Conservation (phyloP, 148 eudicot species). For the Silene uniflora region DNA sequence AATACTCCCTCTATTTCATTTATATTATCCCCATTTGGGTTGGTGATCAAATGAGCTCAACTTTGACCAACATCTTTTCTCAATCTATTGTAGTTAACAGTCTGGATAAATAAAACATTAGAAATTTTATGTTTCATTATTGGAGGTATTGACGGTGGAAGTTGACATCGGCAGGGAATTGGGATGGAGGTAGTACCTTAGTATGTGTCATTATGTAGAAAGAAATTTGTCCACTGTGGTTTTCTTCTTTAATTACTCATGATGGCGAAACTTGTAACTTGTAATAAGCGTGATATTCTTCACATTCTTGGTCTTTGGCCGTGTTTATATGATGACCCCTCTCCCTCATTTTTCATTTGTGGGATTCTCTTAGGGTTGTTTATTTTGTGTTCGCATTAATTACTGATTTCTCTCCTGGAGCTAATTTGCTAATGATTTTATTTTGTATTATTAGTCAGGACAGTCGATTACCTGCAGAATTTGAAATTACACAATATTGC, state of each 20-base stretch:
- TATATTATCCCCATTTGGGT: not conserved
- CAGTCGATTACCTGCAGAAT: slow-evolving; percentile 96
- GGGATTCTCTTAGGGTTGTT: not conserved
- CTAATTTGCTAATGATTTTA: slow-evolving; percentile 8
- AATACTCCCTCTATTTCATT: not conserved
- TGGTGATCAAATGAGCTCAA: too few species aligned
- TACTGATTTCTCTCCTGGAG: not conserved
- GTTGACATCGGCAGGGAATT: not conserved
- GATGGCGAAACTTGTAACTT: not conserved
- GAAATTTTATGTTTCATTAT: too few species aligned
- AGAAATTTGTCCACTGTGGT: not conserved
- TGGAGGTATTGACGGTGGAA: not conserved
- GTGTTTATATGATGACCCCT: not conserved
- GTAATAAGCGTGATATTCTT: not conserved
- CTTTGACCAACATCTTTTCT: too few species aligned
- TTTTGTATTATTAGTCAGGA: slow-evolving; percentile 75
- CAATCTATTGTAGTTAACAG: too few species aligned
- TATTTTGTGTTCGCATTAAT: not conserved
- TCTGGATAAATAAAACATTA: not conserved
- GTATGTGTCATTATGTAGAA: not conserved
- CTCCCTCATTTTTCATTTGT: not conserved
- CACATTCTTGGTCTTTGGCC: not conserved
- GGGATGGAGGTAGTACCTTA: not conserved
- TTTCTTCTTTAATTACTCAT: not conserved
- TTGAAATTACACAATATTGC: slow-evolving; percentile 80